phyloP scores from a whole-genome alignment of 352 stramenopile genomes.

The Peronospora farinosa region DNA sequence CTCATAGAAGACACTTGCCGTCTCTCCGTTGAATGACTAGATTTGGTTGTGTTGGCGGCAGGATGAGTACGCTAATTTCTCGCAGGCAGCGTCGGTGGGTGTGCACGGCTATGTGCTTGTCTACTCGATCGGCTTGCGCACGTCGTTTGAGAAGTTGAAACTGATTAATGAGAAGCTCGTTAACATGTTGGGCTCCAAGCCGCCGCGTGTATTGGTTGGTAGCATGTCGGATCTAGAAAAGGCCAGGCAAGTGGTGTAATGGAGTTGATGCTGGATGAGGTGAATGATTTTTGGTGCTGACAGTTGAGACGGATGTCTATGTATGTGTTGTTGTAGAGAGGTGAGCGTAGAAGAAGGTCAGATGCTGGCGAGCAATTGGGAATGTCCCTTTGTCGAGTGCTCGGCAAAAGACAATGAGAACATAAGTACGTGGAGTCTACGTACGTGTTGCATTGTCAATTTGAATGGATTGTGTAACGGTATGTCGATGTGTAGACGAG shows the following conservation, averaged over 20 bases:
- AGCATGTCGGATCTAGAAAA: slow-evolving; percentile 93
- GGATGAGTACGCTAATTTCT: slow-evolving; percentile 95
- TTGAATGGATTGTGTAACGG: slow-evolving; percentile 8
- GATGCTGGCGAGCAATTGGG: slow-evolving; percentile 83
- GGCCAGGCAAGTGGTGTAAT: slow-evolving; percentile 52
- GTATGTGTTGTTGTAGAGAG: slow-evolving; percentile 40
- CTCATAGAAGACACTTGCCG: not conserved
- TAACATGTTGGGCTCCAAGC: slow-evolving; percentile 90
- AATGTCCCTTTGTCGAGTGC: slow-evolving; percentile 93
- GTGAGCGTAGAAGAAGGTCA: slow-evolving; percentile 83
- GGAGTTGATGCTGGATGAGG: not conserved
- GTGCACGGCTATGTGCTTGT: slow-evolving; percentile 94
- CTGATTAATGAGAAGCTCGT: slow-evolving; percentile 93
- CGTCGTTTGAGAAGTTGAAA: slow-evolving; percentile 92
- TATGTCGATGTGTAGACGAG: slow-evolving; percentile 43
- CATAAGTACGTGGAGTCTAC: slow-evolving; percentile 60
- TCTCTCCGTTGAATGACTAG: not conserved
- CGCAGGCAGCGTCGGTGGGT: slow-evolving; percentile 91
- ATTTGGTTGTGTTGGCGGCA: slow-evolving; percentile 20
- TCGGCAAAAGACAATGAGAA: slow-evolving; percentile 90
- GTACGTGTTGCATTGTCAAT: not conserved
- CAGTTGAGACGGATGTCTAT: not conserved
- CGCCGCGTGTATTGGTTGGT: slow-evolving; percentile 90
- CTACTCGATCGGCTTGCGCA: slow-evolving; percentile 90
- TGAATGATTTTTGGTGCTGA: slow-evolving; percentile 3